phyloP scores from a whole-genome alignment of 306 rosid species.

The Sphenostylis stenocarpa region DNA sequence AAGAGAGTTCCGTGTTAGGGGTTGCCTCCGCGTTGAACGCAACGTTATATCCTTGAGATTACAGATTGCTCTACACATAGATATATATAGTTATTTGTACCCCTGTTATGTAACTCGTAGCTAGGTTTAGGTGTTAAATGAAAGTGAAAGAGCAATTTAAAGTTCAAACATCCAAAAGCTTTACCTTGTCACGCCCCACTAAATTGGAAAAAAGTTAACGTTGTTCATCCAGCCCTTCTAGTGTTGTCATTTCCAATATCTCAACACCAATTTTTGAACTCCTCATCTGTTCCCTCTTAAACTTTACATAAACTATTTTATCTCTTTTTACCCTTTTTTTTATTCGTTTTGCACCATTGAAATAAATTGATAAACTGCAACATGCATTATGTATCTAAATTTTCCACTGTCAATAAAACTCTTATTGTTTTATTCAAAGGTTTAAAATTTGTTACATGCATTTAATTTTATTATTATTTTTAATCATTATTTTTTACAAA shows the following conservation, averaged over 20 bases:
- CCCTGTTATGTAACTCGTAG: not conserved
- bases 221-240: not conserved
- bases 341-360: no score
- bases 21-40: not conserved
- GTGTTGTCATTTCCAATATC: conserved; percentile 9
- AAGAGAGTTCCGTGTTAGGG: not conserved
- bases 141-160: not conserved
- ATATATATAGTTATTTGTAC: not conserved
- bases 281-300: not conserved
- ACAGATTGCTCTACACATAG: not conserved
- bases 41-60: conserved; percentile 13
- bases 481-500: no score
- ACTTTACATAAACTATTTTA: no score
- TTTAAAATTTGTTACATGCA: no score
- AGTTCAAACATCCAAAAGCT: not conserved
- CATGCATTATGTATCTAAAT: no score
- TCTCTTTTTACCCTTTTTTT: no score
- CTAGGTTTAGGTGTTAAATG: not conserved
- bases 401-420: no score
- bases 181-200: conserved; percentile 21
- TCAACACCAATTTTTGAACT: not conserved
- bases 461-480: no score
- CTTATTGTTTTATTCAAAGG: no score
- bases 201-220: conserved; percentile 29
- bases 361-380: no score